Conservation (phyloP, 768 basidiomycete species). For the Lyophyllum atratum region DNA sequence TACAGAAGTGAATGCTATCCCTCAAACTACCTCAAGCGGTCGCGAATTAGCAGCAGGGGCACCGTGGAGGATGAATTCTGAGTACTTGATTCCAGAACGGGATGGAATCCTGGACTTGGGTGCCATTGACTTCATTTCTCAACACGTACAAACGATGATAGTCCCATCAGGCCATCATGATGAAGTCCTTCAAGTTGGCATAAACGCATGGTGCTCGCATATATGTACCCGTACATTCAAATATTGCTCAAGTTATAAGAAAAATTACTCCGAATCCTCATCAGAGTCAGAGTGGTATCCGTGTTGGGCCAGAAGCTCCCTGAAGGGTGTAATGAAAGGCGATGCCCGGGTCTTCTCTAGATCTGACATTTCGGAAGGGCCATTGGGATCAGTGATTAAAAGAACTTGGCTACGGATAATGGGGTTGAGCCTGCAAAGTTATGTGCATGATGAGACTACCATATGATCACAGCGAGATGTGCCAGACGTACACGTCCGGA, state of each 20-base stretch:
- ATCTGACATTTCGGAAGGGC: not conserved
- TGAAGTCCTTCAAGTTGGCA: no score
- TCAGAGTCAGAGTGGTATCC: constrained; percentile 6
- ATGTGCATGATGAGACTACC: not conserved
- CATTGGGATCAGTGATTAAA: not conserved
- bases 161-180: no score
- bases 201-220: not conserved
- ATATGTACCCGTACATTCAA: not conserved
- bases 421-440: constrained; percentile 5
- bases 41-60: not conserved
- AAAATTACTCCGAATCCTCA: not conserved
- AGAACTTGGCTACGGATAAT: constrained; percentile 3
- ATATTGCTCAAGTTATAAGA: not conserved
- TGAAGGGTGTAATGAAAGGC: constrained; percentile 5
- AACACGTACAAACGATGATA: no score
- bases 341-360: not conserved
- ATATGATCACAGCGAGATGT: not conserved
- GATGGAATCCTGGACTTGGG: no score
- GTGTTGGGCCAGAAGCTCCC: not conserved
- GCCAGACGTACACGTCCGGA: constrained; percentile 22
- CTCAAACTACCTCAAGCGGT: not conserved
- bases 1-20: not conserved
- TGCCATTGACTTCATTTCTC: no score
- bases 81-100: no score
- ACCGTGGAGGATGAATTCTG: not conserved